These are phyloP conservation scores for Dothidotthia symphoricarpi DNA, from an alignment of 2,329 filamentous ascomycete species.

Conservation along the genomic window DNA sequence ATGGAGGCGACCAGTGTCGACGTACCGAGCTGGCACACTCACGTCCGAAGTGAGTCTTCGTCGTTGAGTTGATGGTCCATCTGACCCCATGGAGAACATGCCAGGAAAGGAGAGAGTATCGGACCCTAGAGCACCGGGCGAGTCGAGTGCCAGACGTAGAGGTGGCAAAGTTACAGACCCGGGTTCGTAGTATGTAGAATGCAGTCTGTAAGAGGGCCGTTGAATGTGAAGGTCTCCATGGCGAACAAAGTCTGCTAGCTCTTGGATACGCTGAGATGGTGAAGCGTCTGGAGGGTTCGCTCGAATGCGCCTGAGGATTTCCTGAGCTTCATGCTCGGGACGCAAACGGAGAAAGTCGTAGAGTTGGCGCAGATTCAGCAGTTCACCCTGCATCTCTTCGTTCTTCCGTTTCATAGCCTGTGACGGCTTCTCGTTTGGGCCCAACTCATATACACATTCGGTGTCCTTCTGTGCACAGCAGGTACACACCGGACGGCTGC, in stretches of 20 bases:
- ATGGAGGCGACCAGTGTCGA: constrained; percentile 1
- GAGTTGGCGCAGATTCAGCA: constrained; percentile 32
- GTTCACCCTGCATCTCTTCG: constrained; percentile 38
- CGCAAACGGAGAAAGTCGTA: constrained; percentile 33
- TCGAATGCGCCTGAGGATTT: constrained; percentile 29
- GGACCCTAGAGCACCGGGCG: constrained; percentile 12
- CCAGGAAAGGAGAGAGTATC: constrained; percentile 16
- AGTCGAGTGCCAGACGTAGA: constrained; percentile 29
- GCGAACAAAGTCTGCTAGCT: constrained; percentile 26
- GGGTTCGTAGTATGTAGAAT: constrained; percentile 4
- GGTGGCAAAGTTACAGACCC: constrained; percentile 27
- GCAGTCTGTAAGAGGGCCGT: constrained; percentile 3
- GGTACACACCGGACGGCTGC: constrained; percentile 30
- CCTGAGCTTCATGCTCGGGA: constrained; percentile 32
- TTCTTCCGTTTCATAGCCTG: constrained; percentile 40
- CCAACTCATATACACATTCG: constrained; percentile 34
- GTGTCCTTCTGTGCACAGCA: constrained; percentile 37
- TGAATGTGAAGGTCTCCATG: constrained; percentile 15
- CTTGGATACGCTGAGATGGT: constrained; percentile 26
- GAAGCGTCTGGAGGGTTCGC: constrained; percentile 15
- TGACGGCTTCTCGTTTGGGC: constrained; percentile 36
- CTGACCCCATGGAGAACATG: constrained; percentile 16
- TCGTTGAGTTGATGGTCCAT: constrained; percentile 25
- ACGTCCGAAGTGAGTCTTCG: constrained; percentile 25
- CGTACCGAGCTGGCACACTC: constrained; percentile 31